These are phyloP conservation scores for Pascua sp. DNA, from an alignment of 1,284 basidiomycete species.

Conservation along the genomic window DNA sequence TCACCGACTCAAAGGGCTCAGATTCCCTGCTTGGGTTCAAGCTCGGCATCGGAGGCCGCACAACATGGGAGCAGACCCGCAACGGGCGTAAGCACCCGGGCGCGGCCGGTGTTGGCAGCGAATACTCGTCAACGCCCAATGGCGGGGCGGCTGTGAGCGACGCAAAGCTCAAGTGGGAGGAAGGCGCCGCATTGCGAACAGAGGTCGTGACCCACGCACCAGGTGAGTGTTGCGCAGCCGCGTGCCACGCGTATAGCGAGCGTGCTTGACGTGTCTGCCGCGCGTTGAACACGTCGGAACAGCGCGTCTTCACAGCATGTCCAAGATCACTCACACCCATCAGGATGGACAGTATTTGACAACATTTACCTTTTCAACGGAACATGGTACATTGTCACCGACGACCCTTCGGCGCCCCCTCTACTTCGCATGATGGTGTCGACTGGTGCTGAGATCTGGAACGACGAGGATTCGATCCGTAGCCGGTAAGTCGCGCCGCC, in stretches of 20 bases:
- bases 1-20: slow-evolving; percentile 31
- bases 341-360: slow-evolving; percentile 70
- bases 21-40: slow-evolving; percentile 33
- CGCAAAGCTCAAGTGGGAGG: slow-evolving; percentile 41
- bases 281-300: too few relatives aligned
- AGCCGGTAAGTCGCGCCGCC: slow-evolving; percentile 32
- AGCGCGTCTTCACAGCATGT: not conserved
- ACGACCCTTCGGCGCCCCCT: slow-evolving; percentile 48
- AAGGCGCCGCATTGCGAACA: slow-evolving; percentile 35
- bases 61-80: not conserved
- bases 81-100: too few relatives aligned
- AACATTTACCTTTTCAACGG: slow-evolving; percentile 57
- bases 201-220: slow-evolving; percentile 46
- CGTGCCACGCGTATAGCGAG: too few relatives aligned
- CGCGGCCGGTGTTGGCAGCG: not conserved
- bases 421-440: slow-evolving; percentile 49
- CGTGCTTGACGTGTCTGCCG: too few relatives aligned
- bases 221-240: slow-evolving; percentile 29
- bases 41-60: slow-evolving; percentile 30
- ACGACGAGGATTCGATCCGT: slow-evolving; percentile 49
- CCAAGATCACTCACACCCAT: not conserved
- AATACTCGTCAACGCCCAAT: not conserved
- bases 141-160: slow-evolving; percentile 16
- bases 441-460: slow-evolving; percentile 51
- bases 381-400: slow-evolving; percentile 51